phyloP scores from a whole-genome alignment of 495 filamentous ascomycete species.

The Podospora fimiseda region DNA sequence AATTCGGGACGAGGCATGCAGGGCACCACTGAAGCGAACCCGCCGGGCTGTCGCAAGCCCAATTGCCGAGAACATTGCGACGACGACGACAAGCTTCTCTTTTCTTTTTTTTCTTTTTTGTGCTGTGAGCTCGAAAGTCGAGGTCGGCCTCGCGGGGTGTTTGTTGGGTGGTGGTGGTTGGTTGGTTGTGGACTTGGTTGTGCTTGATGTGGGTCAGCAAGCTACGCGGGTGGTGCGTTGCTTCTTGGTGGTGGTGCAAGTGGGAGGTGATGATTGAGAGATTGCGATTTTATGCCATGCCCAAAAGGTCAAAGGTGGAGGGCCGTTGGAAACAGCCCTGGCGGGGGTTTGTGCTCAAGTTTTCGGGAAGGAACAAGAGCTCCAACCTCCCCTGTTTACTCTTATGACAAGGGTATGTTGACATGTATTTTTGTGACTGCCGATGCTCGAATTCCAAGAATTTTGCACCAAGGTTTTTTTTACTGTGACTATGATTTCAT shows the following conservation, averaged over 20 bases:
- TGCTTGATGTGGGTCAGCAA: neutral
- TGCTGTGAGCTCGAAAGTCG: too few species aligned
- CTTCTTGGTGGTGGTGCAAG: neutral
- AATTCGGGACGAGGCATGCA: constrained; percentile 1
- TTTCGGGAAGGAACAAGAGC: neutral
- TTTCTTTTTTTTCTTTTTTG: too few species aligned
- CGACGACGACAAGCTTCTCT: too few species aligned
- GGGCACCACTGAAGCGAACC: constrained; percentile 11
- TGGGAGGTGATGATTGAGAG: constrained; percentile 7
- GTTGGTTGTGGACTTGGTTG: neutral
- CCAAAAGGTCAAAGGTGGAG: too few species aligned
- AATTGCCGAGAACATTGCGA: constrained; percentile 26
- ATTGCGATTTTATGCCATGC: constrained; percentile 10
- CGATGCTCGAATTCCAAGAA: too few species aligned
- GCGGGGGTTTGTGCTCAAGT: neutral
- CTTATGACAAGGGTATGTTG: neutral
- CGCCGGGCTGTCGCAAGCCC: constrained; percentile 21
- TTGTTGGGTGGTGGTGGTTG: constrained; percentile 2
- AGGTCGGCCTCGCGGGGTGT: too few species aligned
- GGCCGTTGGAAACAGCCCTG: neutral
- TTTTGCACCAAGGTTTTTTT: too few species aligned
- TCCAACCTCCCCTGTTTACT: constrained; percentile 12
- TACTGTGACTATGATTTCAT: too few species aligned
- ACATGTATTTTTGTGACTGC: too few species aligned
- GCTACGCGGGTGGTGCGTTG: neutral